Percentiles rank a stretch among this genome's conserved stretches.
Evolutionary conservation across 495 filamentous ascomycete species (phyloP).

Genomic region (Hyphodiscus hymeniophilus): DNA sequence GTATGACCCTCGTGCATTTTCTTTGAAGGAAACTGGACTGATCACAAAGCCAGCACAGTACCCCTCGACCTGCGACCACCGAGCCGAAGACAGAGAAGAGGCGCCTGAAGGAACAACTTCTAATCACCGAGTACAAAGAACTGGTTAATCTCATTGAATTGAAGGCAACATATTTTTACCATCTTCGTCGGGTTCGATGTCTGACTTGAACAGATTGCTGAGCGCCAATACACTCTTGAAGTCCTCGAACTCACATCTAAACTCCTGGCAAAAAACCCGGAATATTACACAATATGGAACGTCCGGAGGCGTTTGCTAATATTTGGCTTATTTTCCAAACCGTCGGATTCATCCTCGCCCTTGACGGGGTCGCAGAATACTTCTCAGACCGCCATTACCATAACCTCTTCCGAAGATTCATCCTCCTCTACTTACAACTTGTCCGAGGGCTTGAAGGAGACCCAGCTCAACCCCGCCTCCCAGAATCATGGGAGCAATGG

Average conservation of each 20-base stretch:
- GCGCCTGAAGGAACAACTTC: constrained; percentile 57
- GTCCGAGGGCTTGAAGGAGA: constrained; percentile 30
- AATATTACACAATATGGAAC: constrained; percentile 99
- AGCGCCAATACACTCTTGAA: constrained; percentile 51
- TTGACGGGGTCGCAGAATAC: constrained; percentile 49
- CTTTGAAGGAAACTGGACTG: constrained; percentile 11
- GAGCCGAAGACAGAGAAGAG: constrained; percentile 57
- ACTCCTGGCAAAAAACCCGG: constrained; percentile 80
- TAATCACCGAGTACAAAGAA: constrained; percentile 69
- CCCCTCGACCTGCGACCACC: constrained; percentile 49
- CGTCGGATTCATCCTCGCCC: constrained; percentile 40
- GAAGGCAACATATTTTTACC: constrained; percentile 35
- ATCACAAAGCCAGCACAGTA: constrained; percentile 58
- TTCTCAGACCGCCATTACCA: constrained; percentile 42
- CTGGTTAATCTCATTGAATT: constrained; percentile 58
- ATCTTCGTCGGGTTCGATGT: not conserved
- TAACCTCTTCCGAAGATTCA: constrained; percentile 35
- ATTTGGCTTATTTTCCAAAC: constrained; percentile 43
- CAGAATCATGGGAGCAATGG: constrained; percentile 48
- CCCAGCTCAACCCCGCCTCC: constrained; percentile 34
- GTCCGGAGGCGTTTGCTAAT: constrained; percentile 65
- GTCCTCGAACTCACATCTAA: constrained; percentile 69
- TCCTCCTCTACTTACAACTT: constrained; percentile 34
- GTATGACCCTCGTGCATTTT: constrained; percentile 14
- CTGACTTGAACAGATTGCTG: constrained; percentile 36